phyloP scores from a whole-genome alignment of 148 eudicot species.

The Chenopodium formosanum region DNA sequence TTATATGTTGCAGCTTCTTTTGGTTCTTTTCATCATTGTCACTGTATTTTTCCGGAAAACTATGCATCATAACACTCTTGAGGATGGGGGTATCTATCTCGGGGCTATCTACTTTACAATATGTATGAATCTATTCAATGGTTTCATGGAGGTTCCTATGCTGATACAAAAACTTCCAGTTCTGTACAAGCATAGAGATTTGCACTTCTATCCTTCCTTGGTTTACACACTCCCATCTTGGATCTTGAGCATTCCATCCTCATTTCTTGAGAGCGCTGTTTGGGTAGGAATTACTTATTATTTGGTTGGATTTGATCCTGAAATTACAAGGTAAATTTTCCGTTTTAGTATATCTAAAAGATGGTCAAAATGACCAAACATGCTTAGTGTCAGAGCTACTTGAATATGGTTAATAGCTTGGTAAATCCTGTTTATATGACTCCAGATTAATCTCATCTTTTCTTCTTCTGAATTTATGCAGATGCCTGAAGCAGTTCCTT shows the following conservation, averaged over 20 bases:
- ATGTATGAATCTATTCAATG: conserved; percentile 88
- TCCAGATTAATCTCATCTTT: not conserved
- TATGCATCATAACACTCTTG: conserved; percentile 73
- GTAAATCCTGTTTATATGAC: not conserved
- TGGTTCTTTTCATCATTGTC: conserved; percentile 59
- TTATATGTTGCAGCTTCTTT: conserved; percentile 68
- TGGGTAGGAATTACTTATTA: conserved; percentile 89
- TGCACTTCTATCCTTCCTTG: conserved; percentile 93
- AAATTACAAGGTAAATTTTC: conserved; percentile 55
- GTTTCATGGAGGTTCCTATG: conserved; percentile 94
- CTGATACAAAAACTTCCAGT: conserved; percentile 89
- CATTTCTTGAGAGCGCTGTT: conserved; percentile 68
- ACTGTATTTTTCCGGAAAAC: conserved; percentile 91
- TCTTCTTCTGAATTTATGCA: conserved; percentile 33
- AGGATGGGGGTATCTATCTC: conserved; percentile 74
- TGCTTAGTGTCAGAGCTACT: not conserved
- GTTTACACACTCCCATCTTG: conserved; percentile 86
- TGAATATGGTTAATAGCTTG: not conserved
- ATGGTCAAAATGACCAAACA: not conserved
- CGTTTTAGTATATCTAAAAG: not conserved
- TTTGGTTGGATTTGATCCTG: conserved; percentile 89
- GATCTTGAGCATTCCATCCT: conserved; percentile 78
- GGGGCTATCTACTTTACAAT: conserved; percentile 90
- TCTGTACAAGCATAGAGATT: conserved; percentile 89
- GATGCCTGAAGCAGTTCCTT: conserved; percentile 69